Percentiles rank a stretch among this genome's conserved stretches.
phyloP scores from a whole-genome alignment of 2,329 filamentous ascomycete species.

The Acephala macrosclerotiorum region DNA sequence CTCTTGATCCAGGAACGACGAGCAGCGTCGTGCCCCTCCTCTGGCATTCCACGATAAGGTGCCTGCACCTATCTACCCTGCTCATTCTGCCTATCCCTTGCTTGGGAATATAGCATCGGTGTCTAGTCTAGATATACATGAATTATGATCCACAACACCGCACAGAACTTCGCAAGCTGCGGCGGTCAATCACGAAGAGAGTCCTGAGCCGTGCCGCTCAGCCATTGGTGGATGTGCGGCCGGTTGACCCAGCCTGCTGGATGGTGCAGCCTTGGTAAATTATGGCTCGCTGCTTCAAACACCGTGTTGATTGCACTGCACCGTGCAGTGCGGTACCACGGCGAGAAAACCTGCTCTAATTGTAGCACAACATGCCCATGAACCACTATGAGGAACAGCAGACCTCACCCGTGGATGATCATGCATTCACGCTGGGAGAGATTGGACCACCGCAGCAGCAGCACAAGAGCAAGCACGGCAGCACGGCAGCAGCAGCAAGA shows the following conservation, averaged over 20 bases:
- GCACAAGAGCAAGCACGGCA: constrained; percentile 18
- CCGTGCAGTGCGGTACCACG: constrained; percentile 10
- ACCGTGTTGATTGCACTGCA: not conserved
- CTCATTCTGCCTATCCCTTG: not conserved
- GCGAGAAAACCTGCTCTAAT: constrained; percentile 7
- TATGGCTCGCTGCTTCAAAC: constrained; percentile 14
- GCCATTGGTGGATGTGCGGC: constrained; percentile 11
- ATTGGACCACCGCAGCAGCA: constrained; percentile 19
- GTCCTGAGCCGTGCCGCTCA: not conserved
- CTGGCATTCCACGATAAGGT: not conserved
- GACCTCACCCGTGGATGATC: not conserved
- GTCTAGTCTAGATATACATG: constrained; percentile 5
- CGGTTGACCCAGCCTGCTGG: constrained; percentile 23
- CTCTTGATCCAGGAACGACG: not conserved
- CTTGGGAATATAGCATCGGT: not conserved
- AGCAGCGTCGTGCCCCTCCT: not conserved
- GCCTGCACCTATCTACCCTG: not conserved
- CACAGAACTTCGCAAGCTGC: not conserved
- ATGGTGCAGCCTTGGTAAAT: constrained; percentile 22
- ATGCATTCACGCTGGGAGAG: not conserved
- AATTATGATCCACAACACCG: constrained; percentile 4
- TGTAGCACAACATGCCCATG: constrained; percentile 15
- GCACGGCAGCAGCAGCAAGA: not conserved
- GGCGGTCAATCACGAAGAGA: not conserved
- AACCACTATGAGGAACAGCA: not conserved